Evolutionary conservation across 2,329 filamentous ascomycete genomes (phyloP), one percentile per base, ranked within the genome.

Genomic region (Fusarium sp.): DNA sequence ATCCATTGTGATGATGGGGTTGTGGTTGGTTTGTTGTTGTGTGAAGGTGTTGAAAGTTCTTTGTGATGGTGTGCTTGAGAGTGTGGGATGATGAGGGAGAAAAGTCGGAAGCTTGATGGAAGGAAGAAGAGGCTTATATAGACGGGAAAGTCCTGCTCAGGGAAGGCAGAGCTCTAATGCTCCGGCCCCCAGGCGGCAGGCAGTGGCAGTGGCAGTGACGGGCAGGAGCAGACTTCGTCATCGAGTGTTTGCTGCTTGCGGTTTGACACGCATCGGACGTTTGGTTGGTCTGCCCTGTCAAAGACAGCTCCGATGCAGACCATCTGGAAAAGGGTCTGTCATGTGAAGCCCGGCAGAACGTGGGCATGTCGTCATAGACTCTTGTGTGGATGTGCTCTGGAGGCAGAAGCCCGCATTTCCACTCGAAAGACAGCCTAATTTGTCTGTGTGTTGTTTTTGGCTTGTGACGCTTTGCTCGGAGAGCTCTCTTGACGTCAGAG

Each of bases 1-100:
- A 58, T 87, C 85, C 85, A 87, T 87, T 79, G 62, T 83, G 80
- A 75, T 70, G 65, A n/a, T 60, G 31, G 37, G 66, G 34, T 47
- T 36, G 15, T 65, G 56, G 37, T 62, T 62, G 66, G 55, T 43
- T 60, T 61, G 64, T 66, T 66, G 55, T 36, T 63, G 39, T 47
- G 36, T 62, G 44, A 50, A 34, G 34, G 39, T 55, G 50, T 52
- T 31, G 40, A 56, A 28, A 44, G 47, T 60, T 55, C 18, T 36
- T 36, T 36, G 11, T 62, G 66, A 30, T 44, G 47, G 9, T 64
- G 48, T 39, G 54, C 23, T 57, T 58, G 62, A 43, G 34, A 13
- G 62, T 60, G 62, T 60, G 52, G 56, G 40, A 55, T 71, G 59
- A 70, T 60, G 53, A 56, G 43, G 23, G 44, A 37, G 27, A 23